A percentile compares a stretch with the other conserved stretches of the same genome.
phyloP scores from a whole-genome alignment of 164 flowering plant species.

The Tetrastigma voinierianum region DNA sequence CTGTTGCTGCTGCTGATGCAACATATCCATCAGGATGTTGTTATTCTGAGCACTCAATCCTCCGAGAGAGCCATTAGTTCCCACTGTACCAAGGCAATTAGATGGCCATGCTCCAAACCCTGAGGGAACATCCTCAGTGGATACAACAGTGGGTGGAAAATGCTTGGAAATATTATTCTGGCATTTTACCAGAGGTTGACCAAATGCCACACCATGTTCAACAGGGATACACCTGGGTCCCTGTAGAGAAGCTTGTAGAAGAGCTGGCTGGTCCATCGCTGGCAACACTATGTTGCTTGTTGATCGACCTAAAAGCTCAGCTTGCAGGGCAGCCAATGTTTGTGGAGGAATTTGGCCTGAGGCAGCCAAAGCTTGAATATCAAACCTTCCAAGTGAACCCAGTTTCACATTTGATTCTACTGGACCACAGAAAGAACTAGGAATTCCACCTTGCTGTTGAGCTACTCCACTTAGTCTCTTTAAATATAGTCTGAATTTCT shows the following conservation, averaged over 20 bases:
- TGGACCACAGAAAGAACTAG: constrained; percentile 49
- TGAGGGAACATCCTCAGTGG: constrained; percentile 43
- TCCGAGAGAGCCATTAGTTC: constrained; percentile 27
- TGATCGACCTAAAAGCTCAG: constrained; percentile 70
- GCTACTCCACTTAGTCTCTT: constrained; percentile 75
- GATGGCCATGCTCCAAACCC: constrained; percentile 53
- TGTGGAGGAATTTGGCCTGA: constrained; percentile 79
- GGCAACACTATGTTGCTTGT: constrained; percentile 45
- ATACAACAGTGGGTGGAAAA: constrained; percentile 32
- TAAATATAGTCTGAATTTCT: constrained; percentile 82
- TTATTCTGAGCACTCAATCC: constrained; percentile 36
- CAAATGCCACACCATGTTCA: constrained; percentile 52
- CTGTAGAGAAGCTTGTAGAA: constrained; percentile 54
- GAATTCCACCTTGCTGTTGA: constrained; percentile 55
- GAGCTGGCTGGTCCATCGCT: constrained; percentile 42
- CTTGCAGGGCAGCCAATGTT: constrained; percentile 70
- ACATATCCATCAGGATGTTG: constrained; percentile 41
- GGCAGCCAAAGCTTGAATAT: constrained; percentile 71
- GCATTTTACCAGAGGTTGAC: constrained; percentile 54
- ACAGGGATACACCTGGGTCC: constrained; percentile 45
- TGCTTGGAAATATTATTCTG: constrained; percentile 47
- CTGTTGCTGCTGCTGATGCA: constrained; percentile 39
- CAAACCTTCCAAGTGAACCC: constrained; percentile 57
- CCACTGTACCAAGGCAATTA: constrained; percentile 34
- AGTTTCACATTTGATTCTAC: constrained; percentile 45